A percentile compares a stretch with the other conserved stretches of the same genome.
These are phyloP conservation scores for Xylariaceae sp. DNA, from an alignment of 2,329 filamentous ascomycete genomes.

Conservation along the genomic window DNA sequence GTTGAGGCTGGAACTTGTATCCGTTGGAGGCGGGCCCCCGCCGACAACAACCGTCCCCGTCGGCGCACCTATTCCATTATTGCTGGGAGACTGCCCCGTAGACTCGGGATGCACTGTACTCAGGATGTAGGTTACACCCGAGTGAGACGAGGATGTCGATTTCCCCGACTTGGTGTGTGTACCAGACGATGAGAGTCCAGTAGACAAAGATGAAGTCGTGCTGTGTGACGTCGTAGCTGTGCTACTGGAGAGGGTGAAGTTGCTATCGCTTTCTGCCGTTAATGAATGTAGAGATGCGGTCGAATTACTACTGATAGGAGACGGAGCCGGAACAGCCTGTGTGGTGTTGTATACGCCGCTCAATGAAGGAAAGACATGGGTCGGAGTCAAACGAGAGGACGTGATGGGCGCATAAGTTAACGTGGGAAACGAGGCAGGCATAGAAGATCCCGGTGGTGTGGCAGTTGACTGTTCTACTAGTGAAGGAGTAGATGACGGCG, in stretches of 20 bases:
- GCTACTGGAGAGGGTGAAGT: constrained; percentile 17
- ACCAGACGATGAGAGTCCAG: not conserved
- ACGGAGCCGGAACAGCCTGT: not conserved
- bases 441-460: constrained; percentile 28
- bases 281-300: constrained; percentile 24
- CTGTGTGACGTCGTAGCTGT: constrained; percentile 2
- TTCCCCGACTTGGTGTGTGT: constrained; percentile 8
- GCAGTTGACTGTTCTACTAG: constrained; percentile 23
- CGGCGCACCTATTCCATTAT: constrained; percentile 21
- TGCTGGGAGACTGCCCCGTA: constrained; percentile 20
- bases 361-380: constrained; percentile 26
- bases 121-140: constrained; percentile 11
- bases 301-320: no score
- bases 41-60: constrained; percentile 4
- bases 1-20: constrained; percentile 7
- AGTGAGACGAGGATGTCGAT: constrained; percentile 14
- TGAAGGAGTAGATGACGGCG: constrained; percentile 18
- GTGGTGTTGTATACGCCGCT: constrained; percentile 26
- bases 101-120: constrained; percentile 13
- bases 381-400: constrained; percentile 29
- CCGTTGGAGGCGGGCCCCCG: constrained; percentile 4
- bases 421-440: constrained; percentile 30
- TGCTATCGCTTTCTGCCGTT: constrained; percentile 14
- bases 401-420: constrained; percentile 29
- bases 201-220: not conserved